These are phyloP conservation scores for Calonectria hongkongensis DNA, from an alignment of 2,329 filamentous ascomycete species.

Conservation along the genomic window DNA sequence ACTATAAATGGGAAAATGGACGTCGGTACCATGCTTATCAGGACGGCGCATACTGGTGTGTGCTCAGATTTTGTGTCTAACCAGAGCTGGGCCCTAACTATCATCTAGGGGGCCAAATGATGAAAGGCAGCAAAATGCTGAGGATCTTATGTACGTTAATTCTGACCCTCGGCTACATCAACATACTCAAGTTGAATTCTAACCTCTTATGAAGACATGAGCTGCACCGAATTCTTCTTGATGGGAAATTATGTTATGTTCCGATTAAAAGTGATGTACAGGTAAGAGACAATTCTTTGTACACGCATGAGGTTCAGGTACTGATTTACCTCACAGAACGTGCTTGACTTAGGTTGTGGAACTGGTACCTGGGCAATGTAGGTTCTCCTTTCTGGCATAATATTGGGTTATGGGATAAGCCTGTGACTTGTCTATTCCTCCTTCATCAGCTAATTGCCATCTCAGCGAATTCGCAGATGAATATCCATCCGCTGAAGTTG, in stretches of 20 bases:
- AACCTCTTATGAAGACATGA: conserved; percentile 42
- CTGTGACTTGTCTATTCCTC: conserved; percentile 30
- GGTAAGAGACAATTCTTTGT: conserved; percentile 2
- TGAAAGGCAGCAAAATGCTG: conserved; percentile 49
- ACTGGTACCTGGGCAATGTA: conserved; percentile 61
- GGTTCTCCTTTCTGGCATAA: background rate
- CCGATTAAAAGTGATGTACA: conserved; percentile 55
- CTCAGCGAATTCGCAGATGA: conserved; percentile 57
- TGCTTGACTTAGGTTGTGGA: conserved; percentile 60
- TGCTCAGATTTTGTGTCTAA: no score
- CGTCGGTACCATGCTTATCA: conserved; percentile 68
- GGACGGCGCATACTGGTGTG: conserved; percentile 61
- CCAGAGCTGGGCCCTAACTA: conserved; percentile 8
- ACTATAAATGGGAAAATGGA: conserved; percentile 64
- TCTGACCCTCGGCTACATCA: background rate
- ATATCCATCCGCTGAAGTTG: conserved; percentile 66
- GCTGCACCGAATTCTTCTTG: conserved; percentile 50
- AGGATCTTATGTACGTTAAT: conserved; percentile 47
- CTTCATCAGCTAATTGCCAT: conserved; percentile 14
- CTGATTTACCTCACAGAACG: conserved; percentile 28
- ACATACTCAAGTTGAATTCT: background rate
- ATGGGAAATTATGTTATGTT: conserved; percentile 57
- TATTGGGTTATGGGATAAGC: background rate
- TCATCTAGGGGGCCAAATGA: conserved; percentile 49
- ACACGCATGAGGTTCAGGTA: no score